Base-by-base conservation (phyloP, 2,329 filamentous ascomycete genomes). In the Trichoderma sp. region DNA sequence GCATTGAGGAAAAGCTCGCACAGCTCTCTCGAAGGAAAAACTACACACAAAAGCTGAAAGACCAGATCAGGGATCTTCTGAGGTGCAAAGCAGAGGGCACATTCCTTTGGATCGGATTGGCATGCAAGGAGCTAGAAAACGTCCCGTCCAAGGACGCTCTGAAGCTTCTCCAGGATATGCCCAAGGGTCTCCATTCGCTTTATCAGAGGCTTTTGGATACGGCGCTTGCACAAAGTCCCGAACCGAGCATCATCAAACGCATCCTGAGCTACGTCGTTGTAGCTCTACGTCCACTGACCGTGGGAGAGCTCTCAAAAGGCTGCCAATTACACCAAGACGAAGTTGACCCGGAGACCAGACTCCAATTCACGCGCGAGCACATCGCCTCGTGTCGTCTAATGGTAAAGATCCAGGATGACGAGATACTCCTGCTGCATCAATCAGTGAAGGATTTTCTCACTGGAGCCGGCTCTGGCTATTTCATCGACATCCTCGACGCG, bases 41-140 rank as follows among this genome's bases (percentile, higher is more conserved):
- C 5, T 72, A 69, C 50, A 67, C 68, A 30, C 43, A 56, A 15
- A 69, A 66, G 47, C 52, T 67, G n/a, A 66, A 66, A 28, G 43
- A 56, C 0, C 60, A 71, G 39, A 56, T 72, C 14, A 64, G 52
- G 6, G 45, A 67, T 9, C 66, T 69, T 5, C 69, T 73, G 7
- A 52, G 62, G 47, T 52, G 67, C 15, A 73, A 70, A 45, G 68
- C 68, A 5, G 68, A 69, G 52, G 67, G 68, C 9, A 73, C 65
- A 14, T 73, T 73, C 24, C 65, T 73, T 14, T 73, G 70, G 70
- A 62, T 72, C 24, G 69, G 69, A 30, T 67, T 69, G 26, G 71
- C 69, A 14, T 71, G 71, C 30, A 50, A 67, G 50, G 69, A 70
- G 30, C 67, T 73, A 1, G 65, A 68, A 19, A 43, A 55, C 12